phyloP scores from a whole-genome alignment of 108 stramenopile genomes.

The Chaetoceros tenuissimus region DNA sequence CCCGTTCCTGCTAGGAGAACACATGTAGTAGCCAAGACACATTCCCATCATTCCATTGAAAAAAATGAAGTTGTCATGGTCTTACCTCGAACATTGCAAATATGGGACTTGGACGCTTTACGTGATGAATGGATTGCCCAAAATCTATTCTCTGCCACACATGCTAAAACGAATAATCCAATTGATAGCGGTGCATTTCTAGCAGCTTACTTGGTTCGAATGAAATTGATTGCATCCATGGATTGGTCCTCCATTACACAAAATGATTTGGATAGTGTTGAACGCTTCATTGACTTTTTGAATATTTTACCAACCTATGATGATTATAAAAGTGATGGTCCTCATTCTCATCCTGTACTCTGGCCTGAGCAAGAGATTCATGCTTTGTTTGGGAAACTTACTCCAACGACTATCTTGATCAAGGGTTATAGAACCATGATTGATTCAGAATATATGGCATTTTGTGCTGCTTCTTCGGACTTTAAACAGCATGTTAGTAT shows the following conservation, averaged over 20 bases:
- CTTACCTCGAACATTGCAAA: constrained; percentile 60
- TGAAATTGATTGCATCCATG: constrained; percentile 5
- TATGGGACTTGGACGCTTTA: constrained; percentile 80
- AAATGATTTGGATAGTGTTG: constrained; percentile 9
- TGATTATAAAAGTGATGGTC: too few species aligned
- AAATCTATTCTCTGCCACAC: constrained; percentile 47
- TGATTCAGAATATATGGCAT: constrained; percentile 53
- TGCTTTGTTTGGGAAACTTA: constrained; percentile 26
- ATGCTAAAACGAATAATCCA: constrained; percentile 39
- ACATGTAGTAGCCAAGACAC: constrained; percentile 7
- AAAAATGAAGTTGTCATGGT: constrained; percentile 38
- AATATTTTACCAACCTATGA: constrained; percentile 35
- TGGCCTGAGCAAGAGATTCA: constrained; percentile 26
- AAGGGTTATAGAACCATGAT: constrained; percentile 49
- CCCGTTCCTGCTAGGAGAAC: constrained; percentile 6
- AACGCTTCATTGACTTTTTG: constrained; percentile 4
- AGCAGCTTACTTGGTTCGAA: constrained; percentile 43
- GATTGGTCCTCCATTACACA: background rate
- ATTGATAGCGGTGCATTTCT: constrained; percentile 60
- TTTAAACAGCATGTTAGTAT: constrained; percentile 33
- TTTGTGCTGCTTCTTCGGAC: constrained; percentile 25
- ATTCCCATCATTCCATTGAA: too few species aligned
- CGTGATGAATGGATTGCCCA: constrained; percentile 43
- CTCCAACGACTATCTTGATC: constrained; percentile 31
- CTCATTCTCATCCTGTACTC: constrained; percentile 38